Conservation (phyloP, 306 rosid genomes). For the Alnus glutinosa region DNA sequence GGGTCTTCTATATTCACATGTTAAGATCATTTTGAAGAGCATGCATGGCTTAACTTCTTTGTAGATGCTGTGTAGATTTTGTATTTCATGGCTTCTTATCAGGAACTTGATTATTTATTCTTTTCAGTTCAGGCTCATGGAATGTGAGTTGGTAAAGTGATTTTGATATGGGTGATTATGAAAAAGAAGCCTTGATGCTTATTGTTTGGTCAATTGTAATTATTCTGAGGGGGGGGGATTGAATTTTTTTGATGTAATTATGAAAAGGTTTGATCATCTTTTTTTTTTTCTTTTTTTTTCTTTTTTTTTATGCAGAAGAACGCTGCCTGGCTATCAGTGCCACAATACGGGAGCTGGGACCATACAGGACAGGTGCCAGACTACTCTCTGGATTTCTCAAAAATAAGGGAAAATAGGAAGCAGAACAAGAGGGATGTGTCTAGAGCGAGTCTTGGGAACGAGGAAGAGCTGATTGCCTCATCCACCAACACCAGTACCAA, state of each 20-base stretch:
- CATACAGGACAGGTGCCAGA: slow-evolving; percentile 88
- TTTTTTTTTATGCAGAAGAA: slow-evolving; percentile 49
- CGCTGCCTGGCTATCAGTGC: slow-evolving; percentile 86
- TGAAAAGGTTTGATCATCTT: not conserved
- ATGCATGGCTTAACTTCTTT: not conserved
- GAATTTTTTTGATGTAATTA: slow-evolving; percentile 8
- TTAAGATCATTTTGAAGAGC: not conserved
- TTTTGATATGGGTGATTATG: not conserved
- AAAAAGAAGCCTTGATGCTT: not conserved
- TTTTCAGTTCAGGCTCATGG: not conserved
- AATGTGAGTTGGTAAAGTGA: not conserved
- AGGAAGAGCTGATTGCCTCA: slow-evolving; percentile 75
- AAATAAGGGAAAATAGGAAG: slow-evolving; percentile 91
- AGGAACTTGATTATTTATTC: not conserved
- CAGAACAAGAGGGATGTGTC: slow-evolving; percentile 86
- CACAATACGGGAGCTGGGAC: slow-evolving; percentile 99
- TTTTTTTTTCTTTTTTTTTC: too few relatives aligned
- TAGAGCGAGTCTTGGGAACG: slow-evolving; percentile 93
- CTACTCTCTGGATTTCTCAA: slow-evolving; percentile 92
- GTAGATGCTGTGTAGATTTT: not conserved
- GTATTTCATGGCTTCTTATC: not conserved
- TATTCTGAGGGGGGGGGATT: not conserved
- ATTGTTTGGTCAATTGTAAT: not conserved
- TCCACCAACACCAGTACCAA: slow-evolving; percentile 27
- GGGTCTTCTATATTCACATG: not conserved